A percentile compares a stretch with the other conserved stretches of the same genome.
Conservation (phyloP, 805 yeast genomes). For the Cyberlindnera japonica region DNA sequence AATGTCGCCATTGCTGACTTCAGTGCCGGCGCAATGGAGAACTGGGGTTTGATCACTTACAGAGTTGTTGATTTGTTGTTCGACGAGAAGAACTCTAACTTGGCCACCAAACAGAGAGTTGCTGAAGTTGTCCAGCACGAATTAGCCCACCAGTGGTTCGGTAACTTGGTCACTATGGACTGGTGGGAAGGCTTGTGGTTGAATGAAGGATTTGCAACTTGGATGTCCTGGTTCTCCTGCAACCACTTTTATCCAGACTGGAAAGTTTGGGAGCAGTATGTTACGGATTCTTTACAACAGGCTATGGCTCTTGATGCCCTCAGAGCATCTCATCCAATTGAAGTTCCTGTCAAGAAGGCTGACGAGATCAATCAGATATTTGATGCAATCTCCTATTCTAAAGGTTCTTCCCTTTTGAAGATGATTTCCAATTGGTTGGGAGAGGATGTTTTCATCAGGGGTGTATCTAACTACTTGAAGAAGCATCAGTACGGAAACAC, state of each 20-base stretch:
- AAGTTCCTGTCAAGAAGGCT: slow-evolving; percentile 75
- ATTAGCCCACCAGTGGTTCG: slow-evolving; percentile 91
- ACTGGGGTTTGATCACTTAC: slow-evolving; percentile 77
- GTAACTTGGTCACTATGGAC: slow-evolving; percentile 86
- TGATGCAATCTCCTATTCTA: slow-evolving; percentile 78
- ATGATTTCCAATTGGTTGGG: slow-evolving; percentile 82
- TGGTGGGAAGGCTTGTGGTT: slow-evolving; percentile 92
- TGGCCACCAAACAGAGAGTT: slow-evolving; percentile 64
- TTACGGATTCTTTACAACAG: slow-evolving; percentile 68
- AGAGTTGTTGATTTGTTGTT: slow-evolving; percentile 71
- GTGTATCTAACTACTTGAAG: slow-evolving; percentile 74
- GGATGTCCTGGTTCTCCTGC: slow-evolving; percentile 87
- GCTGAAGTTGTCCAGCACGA: slow-evolving; percentile 87
- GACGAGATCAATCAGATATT: slow-evolving; percentile 81
- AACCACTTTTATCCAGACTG: slow-evolving; percentile 75
- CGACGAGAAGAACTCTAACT: slow-evolving; percentile 66
- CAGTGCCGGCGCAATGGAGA: slow-evolving; percentile 88
- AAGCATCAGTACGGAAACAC: slow-evolving; percentile 78
- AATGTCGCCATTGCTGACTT: slow-evolving; percentile 82
- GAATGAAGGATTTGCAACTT: slow-evolving; percentile 86
- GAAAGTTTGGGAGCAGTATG: slow-evolving; percentile 85
- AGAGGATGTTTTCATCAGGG: slow-evolving; percentile 70
- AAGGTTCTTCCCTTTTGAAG: slow-evolving; percentile 75
- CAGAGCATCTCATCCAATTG: slow-evolving; percentile 82
- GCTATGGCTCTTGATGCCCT: slow-evolving; percentile 75